phyloP scores from a whole-genome alignment of 768 basidiomycete species.

The Dendrothele bispora region DNA sequence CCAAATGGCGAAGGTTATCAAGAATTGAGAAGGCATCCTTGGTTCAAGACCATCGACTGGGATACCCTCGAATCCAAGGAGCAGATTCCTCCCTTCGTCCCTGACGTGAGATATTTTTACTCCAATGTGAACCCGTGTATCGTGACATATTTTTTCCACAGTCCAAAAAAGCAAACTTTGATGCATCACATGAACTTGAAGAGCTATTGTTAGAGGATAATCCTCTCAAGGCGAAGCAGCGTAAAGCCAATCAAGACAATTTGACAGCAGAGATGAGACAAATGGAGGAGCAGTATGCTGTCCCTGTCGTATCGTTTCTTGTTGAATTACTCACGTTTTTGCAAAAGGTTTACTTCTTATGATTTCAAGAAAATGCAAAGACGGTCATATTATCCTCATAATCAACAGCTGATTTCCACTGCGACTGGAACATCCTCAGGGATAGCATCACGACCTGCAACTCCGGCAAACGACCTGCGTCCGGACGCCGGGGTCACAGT shows the following conservation, averaged over 20 bases:
- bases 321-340: constrained; percentile 2
- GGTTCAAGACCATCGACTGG: constrained; percentile 94
- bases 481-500: constrained; percentile 41
- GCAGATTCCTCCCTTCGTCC: constrained; percentile 79
- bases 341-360: constrained; percentile 79
- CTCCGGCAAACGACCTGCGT: constrained; percentile 57
- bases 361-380: constrained; percentile 92
- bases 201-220: constrained; percentile 96
- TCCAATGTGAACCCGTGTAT: constrained; percentile 12
- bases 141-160: constrained; percentile 32
- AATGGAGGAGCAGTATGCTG: constrained; percentile 96
- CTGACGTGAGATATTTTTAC: constrained; percentile 60
- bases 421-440: constrained; percentile 76
- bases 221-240: constrained; percentile 90
- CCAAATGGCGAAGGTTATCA: constrained; percentile 76
- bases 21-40: constrained; percentile 76
- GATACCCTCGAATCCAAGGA: constrained; percentile 76
- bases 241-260: constrained; percentile 88
- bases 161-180: constrained; percentile 99
- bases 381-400: constrained; percentile 87
- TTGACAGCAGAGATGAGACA: constrained; percentile 91
- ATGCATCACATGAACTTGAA: constrained; percentile 97
- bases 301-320: constrained; percentile 9
- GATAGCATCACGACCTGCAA: constrained; percentile 66
- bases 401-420: constrained; percentile 71